Conservation (phyloP, 768 basidiomycete genomes). For the Pleurotus eryngii region DNA sequence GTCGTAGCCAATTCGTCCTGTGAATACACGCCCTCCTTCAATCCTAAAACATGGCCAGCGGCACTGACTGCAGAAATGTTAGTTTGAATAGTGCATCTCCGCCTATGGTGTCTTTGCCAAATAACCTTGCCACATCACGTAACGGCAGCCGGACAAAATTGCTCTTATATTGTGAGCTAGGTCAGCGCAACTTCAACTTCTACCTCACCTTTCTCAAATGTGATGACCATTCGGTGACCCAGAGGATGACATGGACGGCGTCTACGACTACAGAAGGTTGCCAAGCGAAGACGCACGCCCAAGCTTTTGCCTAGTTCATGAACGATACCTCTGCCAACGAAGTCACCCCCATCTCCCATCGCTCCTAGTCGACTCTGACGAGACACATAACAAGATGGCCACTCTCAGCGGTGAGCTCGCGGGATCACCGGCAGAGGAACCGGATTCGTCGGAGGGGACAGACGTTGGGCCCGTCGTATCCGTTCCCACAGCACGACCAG, state of each 20-base stretch:
- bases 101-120: neutral
- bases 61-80: too few relatives aligned
- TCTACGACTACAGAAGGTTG: neutral
- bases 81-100: neutral
- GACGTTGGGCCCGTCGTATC: neutral
- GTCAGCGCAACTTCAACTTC: neutral
- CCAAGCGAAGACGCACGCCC: neutral
- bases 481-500: conserved; percentile 6
- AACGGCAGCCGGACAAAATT: conserved; percentile 2
- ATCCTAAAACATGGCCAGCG: too few relatives aligned
- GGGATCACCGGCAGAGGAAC: neutral
- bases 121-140: neutral
- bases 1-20: neutral
- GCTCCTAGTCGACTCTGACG: neutral
- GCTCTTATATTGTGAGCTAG: conserved; percentile 2
- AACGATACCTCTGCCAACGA: conserved; percentile 2
- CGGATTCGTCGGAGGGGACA: conserved; percentile 2
- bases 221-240: neutral
- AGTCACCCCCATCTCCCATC: neutral
- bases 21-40: too few relatives aligned
- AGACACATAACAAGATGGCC: neutral
- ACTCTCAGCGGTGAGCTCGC: neutral
- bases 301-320: neutral
- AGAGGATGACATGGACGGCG: neutral
- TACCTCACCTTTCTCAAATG: too few relatives aligned